Base-by-base conservation (phyloP, 495 filamentous ascomycete genomes). In the Penicillium psychrofluorescens region DNA sequence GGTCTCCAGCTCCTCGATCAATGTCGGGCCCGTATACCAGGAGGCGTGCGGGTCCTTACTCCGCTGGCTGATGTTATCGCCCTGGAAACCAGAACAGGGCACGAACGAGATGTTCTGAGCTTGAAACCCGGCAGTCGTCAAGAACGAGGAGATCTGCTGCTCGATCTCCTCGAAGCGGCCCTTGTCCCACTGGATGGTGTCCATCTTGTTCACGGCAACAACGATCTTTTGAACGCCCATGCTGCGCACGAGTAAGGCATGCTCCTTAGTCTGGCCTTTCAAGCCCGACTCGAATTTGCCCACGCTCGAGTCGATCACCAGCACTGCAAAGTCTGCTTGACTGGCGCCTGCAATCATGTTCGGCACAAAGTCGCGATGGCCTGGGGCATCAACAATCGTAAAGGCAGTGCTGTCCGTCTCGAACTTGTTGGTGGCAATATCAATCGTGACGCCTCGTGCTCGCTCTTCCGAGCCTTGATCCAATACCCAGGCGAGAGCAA, bases 261-360 rank as follows among this genome's bases (percentile, higher is more conserved):
- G 92, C 53, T 98, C 94, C 58, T 85, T 88, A 0, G 92, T 98
- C 61, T 98, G 92, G 1, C 92, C 92, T 53, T 84, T 90, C 32
- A 98, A 74, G 0, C 92, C 92, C 1, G 88, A 85, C 59, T 98
- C 92, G 49, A 96, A 96, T 16, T 86, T 88, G 15, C 90, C 90
- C 0, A 77, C 84, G 40, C 82, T 80, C 15, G 92, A 83, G 61
- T 98, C 92, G 41, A 98, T 86, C 30, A 98, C 92, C 6, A 98
- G 72, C 8, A 98, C 85, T 0, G 91, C 94, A 59, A 97, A 95
- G 62, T 98, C 94, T 2, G 92, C 92, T 63, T 96, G 91, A 34
- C 85, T 88, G 16, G 90, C 90, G 0, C 92, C 92, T 4, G 90
- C 94, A 56, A 98, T 96, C 92, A 98, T 98, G 62, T 95, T 97